phyloP scores from a whole-genome alignment of 495 filamentous ascomycete species.

The Lophium mytilinum region DNA sequence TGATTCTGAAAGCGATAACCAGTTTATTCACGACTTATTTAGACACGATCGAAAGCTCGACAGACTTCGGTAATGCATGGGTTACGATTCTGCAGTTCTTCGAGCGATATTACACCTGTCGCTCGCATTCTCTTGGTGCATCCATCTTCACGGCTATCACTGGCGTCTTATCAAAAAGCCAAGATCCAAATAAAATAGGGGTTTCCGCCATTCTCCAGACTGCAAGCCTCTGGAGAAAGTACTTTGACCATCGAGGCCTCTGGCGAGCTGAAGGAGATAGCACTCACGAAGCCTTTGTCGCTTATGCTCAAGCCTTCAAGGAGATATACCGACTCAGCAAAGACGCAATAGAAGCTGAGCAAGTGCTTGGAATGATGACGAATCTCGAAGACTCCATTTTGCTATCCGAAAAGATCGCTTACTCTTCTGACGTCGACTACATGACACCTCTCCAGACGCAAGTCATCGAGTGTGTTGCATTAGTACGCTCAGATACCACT shows the following conservation, averaged over 20 bases:
- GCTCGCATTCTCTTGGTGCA: constrained; percentile 25
- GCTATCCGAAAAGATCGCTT: constrained; percentile 65
- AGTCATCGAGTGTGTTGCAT: constrained; percentile 63
- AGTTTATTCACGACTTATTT: constrained; percentile 62
- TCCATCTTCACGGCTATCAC: constrained; percentile 28
- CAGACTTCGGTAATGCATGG: constrained; percentile 26
- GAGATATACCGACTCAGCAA: constrained; percentile 77
- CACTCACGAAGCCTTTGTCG: constrained; percentile 69
- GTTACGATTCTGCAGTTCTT: constrained; percentile 22
- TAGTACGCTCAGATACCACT: constrained; percentile 58
- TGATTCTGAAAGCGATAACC: constrained; percentile 62
- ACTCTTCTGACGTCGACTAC: constrained; percentile 77
- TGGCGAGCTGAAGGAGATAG: constrained; percentile 31
- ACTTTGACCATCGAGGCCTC: constrained; percentile 35
- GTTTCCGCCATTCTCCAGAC: constrained; percentile 11
- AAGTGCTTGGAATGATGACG: constrained; percentile 47
- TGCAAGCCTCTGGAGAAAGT: constrained; percentile 16
- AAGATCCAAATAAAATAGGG: constrained; percentile 6
- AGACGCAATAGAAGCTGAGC: constrained; percentile 48
- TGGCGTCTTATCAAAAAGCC: constrained; percentile 23
- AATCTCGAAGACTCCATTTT: constrained; percentile 53
- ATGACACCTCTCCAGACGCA: constrained; percentile 69
- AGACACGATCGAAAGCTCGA: constrained; percentile 17
- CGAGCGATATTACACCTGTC: constrained; percentile 20
- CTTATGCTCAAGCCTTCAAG: constrained; percentile 68